A percentile compares a stretch with the other conserved stretches of the same genome.
Conservation (phyloP, 75 land plant genomes). For the Cupressus sempervirens region DNA sequence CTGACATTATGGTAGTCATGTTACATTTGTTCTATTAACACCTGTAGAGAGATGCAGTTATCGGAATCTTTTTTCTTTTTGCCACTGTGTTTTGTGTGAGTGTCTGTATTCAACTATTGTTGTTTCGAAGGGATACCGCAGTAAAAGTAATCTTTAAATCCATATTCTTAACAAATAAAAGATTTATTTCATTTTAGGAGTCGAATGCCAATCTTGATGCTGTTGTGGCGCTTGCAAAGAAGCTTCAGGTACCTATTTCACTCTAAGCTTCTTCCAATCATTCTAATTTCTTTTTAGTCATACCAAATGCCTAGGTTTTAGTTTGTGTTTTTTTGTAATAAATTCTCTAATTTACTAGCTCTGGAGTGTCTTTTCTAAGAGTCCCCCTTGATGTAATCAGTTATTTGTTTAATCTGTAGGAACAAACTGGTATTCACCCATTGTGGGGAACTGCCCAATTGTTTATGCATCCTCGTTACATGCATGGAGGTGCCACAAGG, state of each 20-base stretch:
- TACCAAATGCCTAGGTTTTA: neutral
- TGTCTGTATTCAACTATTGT: neutral
- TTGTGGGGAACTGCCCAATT: conserved; percentile 97
- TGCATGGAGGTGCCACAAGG: conserved; percentile 99
- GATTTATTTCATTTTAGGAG: conserved; percentile 48
- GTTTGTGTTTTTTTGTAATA: neutral
- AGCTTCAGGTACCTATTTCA: conserved; percentile 61
- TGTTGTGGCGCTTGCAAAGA: conserved; percentile 75
- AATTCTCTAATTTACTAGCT: neutral
- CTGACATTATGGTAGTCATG: neutral
- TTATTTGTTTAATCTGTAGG: conserved; percentile 17
- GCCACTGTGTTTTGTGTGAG: neutral
- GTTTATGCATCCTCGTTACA: conserved; percentile 90
- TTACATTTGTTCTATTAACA: neutral
- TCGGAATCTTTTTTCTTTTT: neutral
- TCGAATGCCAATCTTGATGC: conserved; percentile 88
- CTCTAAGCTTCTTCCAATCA: neutral
- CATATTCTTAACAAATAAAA: neutral
- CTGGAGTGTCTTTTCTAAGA: neutral
- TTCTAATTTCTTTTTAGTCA: neutral
- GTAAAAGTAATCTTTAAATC: neutral
- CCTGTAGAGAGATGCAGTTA: neutral
- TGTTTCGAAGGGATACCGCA: neutral
- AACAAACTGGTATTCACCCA: conserved; percentile 70
- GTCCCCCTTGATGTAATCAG: neutral